Base-by-base conservation (phyloP, 495 filamentous ascomycete species). In the Aspergillus funiculosus region DNA sequence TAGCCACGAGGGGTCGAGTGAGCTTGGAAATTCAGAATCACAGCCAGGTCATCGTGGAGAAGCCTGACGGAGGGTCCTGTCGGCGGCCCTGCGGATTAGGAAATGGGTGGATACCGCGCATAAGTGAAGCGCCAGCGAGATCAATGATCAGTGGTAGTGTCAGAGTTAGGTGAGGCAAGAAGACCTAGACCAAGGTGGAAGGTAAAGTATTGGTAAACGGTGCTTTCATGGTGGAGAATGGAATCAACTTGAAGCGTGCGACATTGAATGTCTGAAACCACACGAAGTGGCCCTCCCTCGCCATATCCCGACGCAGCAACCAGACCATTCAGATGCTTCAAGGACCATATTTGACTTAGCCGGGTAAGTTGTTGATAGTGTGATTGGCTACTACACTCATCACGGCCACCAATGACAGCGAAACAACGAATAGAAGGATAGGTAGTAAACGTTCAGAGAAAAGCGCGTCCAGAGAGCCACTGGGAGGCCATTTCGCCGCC, bases 31-130 rank as follows among this genome's bases (percentile, higher is more conserved):
- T 24, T 43, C 36, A 37, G 25, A 31, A 51, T 37, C 28, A 47
- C 36, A 37, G 66, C 63, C 66, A 69, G 56, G 63, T 67, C 66
- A 67, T 61, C 60, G 64, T 60, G 62, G 64, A 61, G 64, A 48
- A 56, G 45, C 35, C 54, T 43, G 50, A 45, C 42, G 47, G 50
- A 50, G 43, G 47, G 39, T 51, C 46, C 47, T 48, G 54, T 58
- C 46, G 48, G 51, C 46, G 50, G 51, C 50, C 48, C 50, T 49
- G 48, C 48, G 41, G 48, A 43, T 54, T 47, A 54, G 48, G 45
- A 48, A 52, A 52, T 39, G 42, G 39, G 51, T 58, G 51, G 55
- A 48, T 31, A 48, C 43, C 36, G 34, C 35, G 51, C 43, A 38
- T 36, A 44, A 53, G 46, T 38, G 39, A 46, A 45, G 53, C 49